Base-by-base conservation (phyloP, 1,139 yeast genomes). In the Suhomyces bolitotheri region DNA sequence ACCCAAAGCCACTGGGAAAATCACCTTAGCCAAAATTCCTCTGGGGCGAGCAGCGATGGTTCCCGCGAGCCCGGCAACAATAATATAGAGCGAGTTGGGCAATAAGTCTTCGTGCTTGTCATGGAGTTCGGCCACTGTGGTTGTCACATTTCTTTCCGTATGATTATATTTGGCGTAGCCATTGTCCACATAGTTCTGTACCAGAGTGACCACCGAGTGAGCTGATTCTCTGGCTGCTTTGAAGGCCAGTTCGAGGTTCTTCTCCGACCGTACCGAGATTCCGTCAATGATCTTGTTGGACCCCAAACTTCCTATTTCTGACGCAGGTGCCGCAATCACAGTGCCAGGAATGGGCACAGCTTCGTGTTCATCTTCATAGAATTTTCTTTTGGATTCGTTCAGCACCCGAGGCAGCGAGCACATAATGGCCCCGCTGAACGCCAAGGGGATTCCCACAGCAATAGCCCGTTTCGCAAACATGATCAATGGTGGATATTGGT, bases 31-130 rank as follows among this genome's bases (percentile, higher is more conserved):
- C 4, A 82, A 36, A 10, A 83, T 41, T 31, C 80, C 77, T 43
- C 87, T 74, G 51, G 81, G 81, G 54, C 96, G 87, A 3, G 95
- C 79, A 33, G 85, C 57, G 32, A 92, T 80, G 19, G 87, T 77
- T 34, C 97, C 97, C 4, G 94, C 68, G 50, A 90, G 73, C 2
- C 81, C 73, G n/a, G 90, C 92, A 27, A 89, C 78, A 9, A 78
- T 54, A 17, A 87, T 71, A 53, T 86, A 89, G 17, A 87, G 64
- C 4, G 82, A 64, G 41, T 87, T 88, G 8, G 97, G 95, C 30
- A 85, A 66, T 35, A 90, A 62, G 41, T 80, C 86, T 60, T 89
- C 97, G 34, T 75, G 66, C 46, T 73, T 80, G 47, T 79, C 76
- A 58, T 85, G 92, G 47, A 92, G 70, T 14, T 71, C 71, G 19